Evolutionary conservation across 2,329 filamentous ascomycete genomes (phyloP), one percentile per base, ranked within the genome.

Genomic region (Rutstroemia sydowiana): DNA sequence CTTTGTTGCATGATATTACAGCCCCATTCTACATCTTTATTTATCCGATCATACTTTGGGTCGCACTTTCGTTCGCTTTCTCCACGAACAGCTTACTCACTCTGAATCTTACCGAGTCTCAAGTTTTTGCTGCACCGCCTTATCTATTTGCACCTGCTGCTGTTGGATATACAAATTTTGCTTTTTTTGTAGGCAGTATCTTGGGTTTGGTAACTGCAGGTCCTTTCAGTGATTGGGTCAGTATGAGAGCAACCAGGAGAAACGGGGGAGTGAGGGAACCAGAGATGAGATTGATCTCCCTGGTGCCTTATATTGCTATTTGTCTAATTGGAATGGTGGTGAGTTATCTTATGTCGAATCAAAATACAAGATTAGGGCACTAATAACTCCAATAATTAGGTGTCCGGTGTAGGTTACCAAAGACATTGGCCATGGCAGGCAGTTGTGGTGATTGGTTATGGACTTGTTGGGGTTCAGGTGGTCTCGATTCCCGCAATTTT

Each of bases 41-140:
- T 0, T 84, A 79, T 63, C 80, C 80, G 0, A 82, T 84, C 52
- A 75, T 84, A 40, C 74, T 82, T 55, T 79, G 80, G 53, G 73
- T 79, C 2, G 72, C 77, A 9, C 82, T 84, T 55, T 73, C 81
- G 20, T 76, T 82, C 8, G 77, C 74, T 31, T 84, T 77, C 75
- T 72, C 71, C 14, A 77, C 76, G 50, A 75, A 71, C 45, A 73
- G 68, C 23, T 79, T 82, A 63, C 67, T 84, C 1, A 57, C 61
- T 10, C 53, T 82, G 58, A 84, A 84, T 64, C 68, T 84, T 16
- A 82, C 78, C 0, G 50, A 73, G 52, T 72, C 70, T 8, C 75
- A 80, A 63, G 73, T 70, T 11, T 77, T 82, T 53, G 73, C 74
- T 2, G 71, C 70, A 0, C 76, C 77, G 1, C 78, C 78, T 0